These are phyloP conservation scores for Paxillus rubicundulus DNA, from an alignment of 768 basidiomycete species.

Conservation along the genomic window DNA sequence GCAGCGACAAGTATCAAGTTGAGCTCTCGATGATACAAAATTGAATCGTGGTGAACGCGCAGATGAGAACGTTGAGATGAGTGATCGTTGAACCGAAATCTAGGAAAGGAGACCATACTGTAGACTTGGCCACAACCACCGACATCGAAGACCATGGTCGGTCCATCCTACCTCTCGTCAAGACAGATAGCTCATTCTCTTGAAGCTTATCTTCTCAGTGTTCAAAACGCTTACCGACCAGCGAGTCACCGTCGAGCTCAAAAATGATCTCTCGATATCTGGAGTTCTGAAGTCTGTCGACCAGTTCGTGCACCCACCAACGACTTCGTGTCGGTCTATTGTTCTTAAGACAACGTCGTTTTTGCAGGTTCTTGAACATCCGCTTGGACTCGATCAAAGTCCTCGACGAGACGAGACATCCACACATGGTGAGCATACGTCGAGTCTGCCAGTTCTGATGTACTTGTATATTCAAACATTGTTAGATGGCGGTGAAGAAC, in stretches of 20 bases:
- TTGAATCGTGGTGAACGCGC: too few relatives aligned
- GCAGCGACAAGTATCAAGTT: too few relatives aligned
- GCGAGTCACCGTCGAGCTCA: slow-evolving; percentile 93
- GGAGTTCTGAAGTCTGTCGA: slow-evolving; percentile 97
- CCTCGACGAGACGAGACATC: slow-evolving; percentile 88
- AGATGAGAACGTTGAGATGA: too few relatives aligned
- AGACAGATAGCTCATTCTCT: slow-evolving; percentile 8
- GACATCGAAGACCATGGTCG: slow-evolving; percentile 23
- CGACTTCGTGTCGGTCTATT: neutral
- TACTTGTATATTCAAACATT: neutral
- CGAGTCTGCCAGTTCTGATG: neutral
- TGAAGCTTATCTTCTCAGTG: slow-evolving; percentile 87
- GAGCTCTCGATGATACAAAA: too few relatives aligned
- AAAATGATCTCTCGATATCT: slow-evolving; percentile 97
- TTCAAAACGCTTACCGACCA: slow-evolving; percentile 99
- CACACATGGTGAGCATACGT: slow-evolving; percentile 79
- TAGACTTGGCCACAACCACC: neutral
- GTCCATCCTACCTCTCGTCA: neutral
- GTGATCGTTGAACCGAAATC: too few relatives aligned
- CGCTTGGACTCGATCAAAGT: slow-evolving; percentile 92
- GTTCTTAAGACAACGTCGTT: slow-evolving; percentile 2
- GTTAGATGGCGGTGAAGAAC: slow-evolving; percentile 96
- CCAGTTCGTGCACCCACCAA: slow-evolving; percentile 59
- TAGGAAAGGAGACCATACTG: too few relatives aligned
- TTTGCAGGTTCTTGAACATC: slow-evolving; percentile 86